Percentiles rank a stretch among this genome's conserved stretches.
Evolutionary conservation across 495 filamentous ascomycete genomes (phyloP).

Genomic region (Cercophora samala): DNA sequence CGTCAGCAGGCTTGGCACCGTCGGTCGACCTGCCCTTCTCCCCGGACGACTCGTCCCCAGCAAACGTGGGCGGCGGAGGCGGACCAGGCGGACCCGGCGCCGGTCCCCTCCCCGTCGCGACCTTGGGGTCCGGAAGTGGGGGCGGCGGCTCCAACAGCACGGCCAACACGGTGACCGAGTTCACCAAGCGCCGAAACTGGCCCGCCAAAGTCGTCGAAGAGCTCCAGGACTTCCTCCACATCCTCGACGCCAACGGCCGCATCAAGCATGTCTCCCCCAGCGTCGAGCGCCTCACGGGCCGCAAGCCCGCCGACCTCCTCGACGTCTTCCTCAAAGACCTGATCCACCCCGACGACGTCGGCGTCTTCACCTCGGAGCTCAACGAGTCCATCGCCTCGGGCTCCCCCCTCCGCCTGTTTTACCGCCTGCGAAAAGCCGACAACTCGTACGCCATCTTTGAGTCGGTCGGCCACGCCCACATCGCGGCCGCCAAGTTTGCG

Average conservation of each 20-base stretch:
- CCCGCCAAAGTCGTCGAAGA: conserved; percentile 84
- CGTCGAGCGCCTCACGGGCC: conserved; percentile 72
- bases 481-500: conserved; percentile 62
- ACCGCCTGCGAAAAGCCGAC: conserved; percentile 77
- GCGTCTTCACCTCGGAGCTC: conserved; percentile 82
- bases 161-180: conserved; percentile 68
- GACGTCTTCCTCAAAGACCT: conserved; percentile 72
- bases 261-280: conserved; percentile 85
- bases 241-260: conserved; percentile 78
- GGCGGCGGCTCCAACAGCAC: conserved; percentile 13
- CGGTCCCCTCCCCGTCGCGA: conserved; percentile 16
- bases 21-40: conserved; percentile 18
- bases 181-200: conserved; percentile 86
- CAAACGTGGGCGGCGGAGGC: conserved; percentile 1
- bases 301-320: conserved; percentile 63
- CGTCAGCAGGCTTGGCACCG: conserved; percentile 3
- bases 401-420: conserved; percentile 79
- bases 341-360: conserved; percentile 84
- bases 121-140: conserved; percentile 6
- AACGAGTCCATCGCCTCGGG: conserved; percentile 86
- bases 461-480: conserved; percentile 85
- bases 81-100: conserved; percentile 2
- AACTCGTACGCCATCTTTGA: conserved; percentile 77
- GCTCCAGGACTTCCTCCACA: conserved; percentile 82
- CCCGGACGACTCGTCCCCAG: conserved; percentile 18